Percentiles rank a stretch among this genome's conserved stretches.
Conservation (phyloP, 139 green algal species). For the Coccomyxa sp. region DNA sequence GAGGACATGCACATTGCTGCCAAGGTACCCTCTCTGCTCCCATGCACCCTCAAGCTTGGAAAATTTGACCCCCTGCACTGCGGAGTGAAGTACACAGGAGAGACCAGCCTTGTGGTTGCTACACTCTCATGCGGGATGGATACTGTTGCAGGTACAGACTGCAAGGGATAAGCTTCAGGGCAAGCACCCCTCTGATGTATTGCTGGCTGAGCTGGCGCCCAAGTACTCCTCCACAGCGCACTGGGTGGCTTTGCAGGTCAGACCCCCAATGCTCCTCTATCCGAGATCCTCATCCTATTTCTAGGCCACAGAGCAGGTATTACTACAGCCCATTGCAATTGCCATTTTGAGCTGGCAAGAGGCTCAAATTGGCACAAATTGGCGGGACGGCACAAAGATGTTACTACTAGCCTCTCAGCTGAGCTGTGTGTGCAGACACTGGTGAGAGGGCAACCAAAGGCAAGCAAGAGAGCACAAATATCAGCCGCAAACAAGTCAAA, state of each 20-base stretch:
- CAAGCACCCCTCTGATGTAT: constrained; percentile 47
- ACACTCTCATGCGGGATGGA: background rate
- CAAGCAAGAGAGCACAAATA: background rate
- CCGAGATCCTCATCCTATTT: background rate
- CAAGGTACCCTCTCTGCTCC: background rate
- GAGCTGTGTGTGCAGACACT: constrained; percentile 7
- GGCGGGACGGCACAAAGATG: no score
- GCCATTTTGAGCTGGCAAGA: background rate
- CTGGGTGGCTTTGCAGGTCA: constrained; percentile 9
- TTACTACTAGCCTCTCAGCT: background rate
- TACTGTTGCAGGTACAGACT: constrained; percentile 45
- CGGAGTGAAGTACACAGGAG: background rate
- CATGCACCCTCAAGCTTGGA: background rate
- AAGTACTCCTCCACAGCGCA: constrained; percentile 6
- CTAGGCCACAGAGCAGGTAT: no score
- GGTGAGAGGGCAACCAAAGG: constrained; percentile 9
- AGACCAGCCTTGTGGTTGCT: background rate
- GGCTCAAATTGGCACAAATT: background rate
- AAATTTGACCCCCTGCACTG: background rate
- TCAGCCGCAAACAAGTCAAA: background rate
- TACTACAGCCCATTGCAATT: background rate
- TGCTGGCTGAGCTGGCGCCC: constrained; percentile 32
- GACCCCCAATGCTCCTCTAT: background rate
- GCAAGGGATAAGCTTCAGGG: constrained; percentile 43
- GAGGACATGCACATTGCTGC: background rate